phyloP scores from a whole-genome alignment of 1,139 yeast genomes.

The Geotrichum histeridarum region DNA sequence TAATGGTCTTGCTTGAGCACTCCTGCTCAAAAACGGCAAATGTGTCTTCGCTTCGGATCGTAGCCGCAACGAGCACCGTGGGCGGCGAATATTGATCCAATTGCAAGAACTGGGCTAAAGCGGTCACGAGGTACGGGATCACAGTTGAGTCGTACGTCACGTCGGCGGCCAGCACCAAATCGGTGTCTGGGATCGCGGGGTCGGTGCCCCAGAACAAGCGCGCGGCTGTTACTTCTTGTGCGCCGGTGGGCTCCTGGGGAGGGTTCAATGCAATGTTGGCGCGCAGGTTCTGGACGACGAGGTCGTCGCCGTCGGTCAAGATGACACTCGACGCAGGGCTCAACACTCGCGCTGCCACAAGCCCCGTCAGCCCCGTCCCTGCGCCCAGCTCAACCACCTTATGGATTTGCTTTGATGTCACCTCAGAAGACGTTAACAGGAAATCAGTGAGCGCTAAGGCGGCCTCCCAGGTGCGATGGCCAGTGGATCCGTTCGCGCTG shows the following conservation, averaged over 20 bases:
- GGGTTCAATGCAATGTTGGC: slow-evolving; percentile 47
- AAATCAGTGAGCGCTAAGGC: slow-evolving; percentile 60
- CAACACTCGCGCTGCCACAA: slow-evolving; percentile 42
- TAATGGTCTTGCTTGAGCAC: slow-evolving; percentile 32
- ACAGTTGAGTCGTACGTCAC: slow-evolving; percentile 72
- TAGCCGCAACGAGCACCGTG: slow-evolving; percentile 47
- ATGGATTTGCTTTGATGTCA: slow-evolving; percentile 11
- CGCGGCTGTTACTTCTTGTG: slow-evolving; percentile 35
- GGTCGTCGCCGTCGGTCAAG: slow-evolving; percentile 74
- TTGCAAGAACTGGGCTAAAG: slow-evolving; percentile 38
- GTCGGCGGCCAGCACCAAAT: slow-evolving; percentile 61
- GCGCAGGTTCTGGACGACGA: slow-evolving; percentile 50
- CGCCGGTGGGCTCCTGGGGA: neutral
- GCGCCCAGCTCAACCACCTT: slow-evolving; percentile 72
- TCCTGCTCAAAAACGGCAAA: slow-evolving; percentile 48
- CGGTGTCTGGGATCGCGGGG: slow-evolving; percentile 24
- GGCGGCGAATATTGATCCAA: neutral
- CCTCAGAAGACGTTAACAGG: slow-evolving; percentile 29
- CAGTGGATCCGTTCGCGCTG: slow-evolving; percentile 77
- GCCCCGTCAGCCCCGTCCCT: slow-evolving; percentile 84
- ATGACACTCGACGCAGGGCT: slow-evolving; percentile 36
- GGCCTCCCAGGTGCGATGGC: slow-evolving; percentile 92
- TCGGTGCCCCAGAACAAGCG: slow-evolving; percentile 63
- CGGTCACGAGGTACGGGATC: slow-evolving; percentile 51
- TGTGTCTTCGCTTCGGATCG: slow-evolving; percentile 62